Percentiles rank a stretch among this genome's conserved stretches.
Evolutionary conservation across 169 alveolate species (phyloP).

Genomic region (Plasmodium yoelii): DNA sequence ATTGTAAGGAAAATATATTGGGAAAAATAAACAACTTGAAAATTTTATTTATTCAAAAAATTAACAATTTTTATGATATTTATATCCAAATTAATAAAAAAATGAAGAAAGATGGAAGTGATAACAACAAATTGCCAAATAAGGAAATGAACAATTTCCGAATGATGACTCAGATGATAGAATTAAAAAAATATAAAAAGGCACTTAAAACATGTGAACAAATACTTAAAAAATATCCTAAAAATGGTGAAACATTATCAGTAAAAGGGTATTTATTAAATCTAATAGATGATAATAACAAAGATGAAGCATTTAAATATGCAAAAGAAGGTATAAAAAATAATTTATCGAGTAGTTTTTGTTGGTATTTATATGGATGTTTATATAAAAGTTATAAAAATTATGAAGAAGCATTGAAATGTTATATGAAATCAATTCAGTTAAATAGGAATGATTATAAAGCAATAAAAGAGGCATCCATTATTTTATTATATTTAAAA

Average conservation of each 20-base stretch:
- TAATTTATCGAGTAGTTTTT: constrained; percentile 72
- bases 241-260: constrained; percentile 66
- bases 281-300: constrained; percentile 55
- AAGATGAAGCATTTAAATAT: constrained; percentile 69
- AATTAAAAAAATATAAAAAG: constrained; percentile 60
- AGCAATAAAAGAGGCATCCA: constrained; percentile 62
- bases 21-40: too few species aligned
- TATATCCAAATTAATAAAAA: too few species aligned
- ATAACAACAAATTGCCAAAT: constrained; percentile 27
- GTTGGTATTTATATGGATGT: constrained; percentile 76
- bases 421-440: constrained; percentile 48
- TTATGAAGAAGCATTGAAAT: constrained; percentile 68
- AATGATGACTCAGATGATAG: constrained; percentile 62
- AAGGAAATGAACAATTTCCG: constrained; percentile 73
- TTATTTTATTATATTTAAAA: constrained; percentile 43
- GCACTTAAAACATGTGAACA: constrained; percentile 73
- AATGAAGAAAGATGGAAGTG: constrained; percentile 42
- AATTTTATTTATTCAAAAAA: too few species aligned
- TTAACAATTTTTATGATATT: too few species aligned
- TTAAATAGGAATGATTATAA: constrained; percentile 47
- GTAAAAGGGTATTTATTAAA: constrained; percentile 62
- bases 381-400: constrained; percentile 62
- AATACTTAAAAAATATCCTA: constrained; percentile 64
- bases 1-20: too few species aligned
- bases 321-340: constrained; percentile 65